These are phyloP conservation scores for Lactifluus hygrophoroides DNA, from an alignment of 768 basidiomycete genomes.

Conservation along the genomic window DNA sequence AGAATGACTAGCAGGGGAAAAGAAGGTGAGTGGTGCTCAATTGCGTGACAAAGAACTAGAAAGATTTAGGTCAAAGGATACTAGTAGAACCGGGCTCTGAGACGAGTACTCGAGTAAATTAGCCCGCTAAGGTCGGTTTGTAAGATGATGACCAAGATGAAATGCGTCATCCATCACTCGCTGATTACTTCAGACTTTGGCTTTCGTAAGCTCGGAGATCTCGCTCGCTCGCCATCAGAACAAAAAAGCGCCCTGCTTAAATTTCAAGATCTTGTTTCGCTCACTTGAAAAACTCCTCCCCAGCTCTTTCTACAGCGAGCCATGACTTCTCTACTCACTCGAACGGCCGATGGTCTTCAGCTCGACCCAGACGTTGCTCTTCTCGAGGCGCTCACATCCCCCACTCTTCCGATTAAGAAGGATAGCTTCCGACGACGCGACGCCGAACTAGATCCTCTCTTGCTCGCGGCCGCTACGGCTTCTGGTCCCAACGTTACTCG, in stretches of 20 bases:
- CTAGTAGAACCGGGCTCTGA: too few relatives aligned
- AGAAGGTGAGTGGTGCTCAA: background rate
- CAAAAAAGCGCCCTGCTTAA: conserved; percentile 4
- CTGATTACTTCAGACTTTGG: background rate
- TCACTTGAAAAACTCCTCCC: background rate
- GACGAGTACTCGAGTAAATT: too few relatives aligned
- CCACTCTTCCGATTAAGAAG: conserved; percentile 30
- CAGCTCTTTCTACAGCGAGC: background rate
- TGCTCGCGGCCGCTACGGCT: conserved; percentile 68
- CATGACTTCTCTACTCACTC: conserved; percentile 25
- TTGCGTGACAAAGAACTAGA: too few relatives aligned
- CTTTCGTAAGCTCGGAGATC: background rate
- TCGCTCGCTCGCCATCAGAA: too few relatives aligned
- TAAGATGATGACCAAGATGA: background rate
- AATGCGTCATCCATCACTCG: background rate
- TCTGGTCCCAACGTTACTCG: conserved; percentile 73
- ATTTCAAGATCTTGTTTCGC: background rate
- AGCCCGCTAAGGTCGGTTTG: too few relatives aligned
- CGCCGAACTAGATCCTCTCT: conserved; percentile 67
- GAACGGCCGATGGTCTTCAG: conserved; percentile 24
- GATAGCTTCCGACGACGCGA: conserved; percentile 50
- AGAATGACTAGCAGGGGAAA: background rate
- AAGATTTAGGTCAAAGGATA: too few relatives aligned
- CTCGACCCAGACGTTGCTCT: conserved; percentile 47
- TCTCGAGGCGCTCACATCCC: conserved; percentile 57